phyloP scores from a whole-genome alignment of 2,329 filamentous ascomycete species.

The Reticulascus tulasneorum region DNA sequence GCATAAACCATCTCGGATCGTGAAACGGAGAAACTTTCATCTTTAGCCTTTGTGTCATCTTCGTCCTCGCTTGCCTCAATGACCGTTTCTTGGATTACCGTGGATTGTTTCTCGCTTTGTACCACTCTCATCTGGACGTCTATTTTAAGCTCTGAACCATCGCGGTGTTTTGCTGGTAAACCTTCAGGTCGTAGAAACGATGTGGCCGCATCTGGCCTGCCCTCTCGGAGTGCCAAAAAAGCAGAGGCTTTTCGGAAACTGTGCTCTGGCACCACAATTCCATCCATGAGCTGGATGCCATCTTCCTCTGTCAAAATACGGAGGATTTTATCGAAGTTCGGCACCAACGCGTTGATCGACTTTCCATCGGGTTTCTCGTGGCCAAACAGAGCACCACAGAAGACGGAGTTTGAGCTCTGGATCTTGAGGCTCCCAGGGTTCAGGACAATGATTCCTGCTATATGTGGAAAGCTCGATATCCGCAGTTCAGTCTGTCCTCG shows the following conservation, averaged over 20 bases:
- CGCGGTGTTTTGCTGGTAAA: constrained; percentile 78
- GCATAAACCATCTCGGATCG: constrained; percentile 84
- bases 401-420: constrained; percentile 91
- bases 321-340: constrained; percentile 81
- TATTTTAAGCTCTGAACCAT: constrained; percentile 87
- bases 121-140: constrained; percentile 97
- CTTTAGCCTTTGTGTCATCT: constrained; percentile 34
- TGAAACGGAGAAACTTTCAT: constrained; percentile 42
- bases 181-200: constrained; percentile 83
- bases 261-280: constrained; percentile 95
- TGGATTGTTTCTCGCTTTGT: constrained; percentile 71
- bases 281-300: constrained; percentile 76
- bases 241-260: constrained; percentile 88
- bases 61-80: constrained; percentile 57
- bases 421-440: constrained; percentile 75
- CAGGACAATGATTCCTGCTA: constrained; percentile 92
- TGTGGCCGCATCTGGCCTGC: constrained; percentile 70
- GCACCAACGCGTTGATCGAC: constrained; percentile 75
- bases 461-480: constrained; percentile 92
- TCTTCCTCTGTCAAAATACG: constrained; percentile 82
- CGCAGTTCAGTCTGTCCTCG: constrained; percentile 68
- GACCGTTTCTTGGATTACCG: constrained; percentile 60
- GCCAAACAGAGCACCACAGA: constrained; percentile 88
- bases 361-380: constrained; percentile 79
- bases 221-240: constrained; percentile 77